These are phyloP conservation scores for Candida pini DNA, from an alignment of 805 yeast species.

Conservation along the genomic window DNA sequence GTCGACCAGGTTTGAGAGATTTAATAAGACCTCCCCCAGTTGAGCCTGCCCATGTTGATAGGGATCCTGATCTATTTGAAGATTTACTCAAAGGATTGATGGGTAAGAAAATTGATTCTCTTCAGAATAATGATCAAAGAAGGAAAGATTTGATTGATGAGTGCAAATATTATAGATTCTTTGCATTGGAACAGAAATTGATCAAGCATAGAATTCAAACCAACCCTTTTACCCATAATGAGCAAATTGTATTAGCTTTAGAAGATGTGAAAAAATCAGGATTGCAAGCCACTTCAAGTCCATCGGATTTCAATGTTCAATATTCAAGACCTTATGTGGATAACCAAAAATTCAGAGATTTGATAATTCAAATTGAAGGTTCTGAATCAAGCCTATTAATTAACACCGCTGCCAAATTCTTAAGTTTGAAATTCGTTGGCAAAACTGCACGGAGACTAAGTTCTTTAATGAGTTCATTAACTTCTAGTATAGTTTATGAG, in stretches of 20 bases:
- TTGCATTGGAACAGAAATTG: constrained; percentile 67
- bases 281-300: constrained; percentile 11
- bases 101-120: constrained; percentile 42
- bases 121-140: constrained; percentile 45
- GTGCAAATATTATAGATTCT: constrained; percentile 70
- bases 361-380: constrained; percentile 38
- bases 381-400: constrained; percentile 28
- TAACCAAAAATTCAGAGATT: constrained; percentile 24
- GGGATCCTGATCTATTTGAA: constrained; percentile 50
- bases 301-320: constrained; percentile 18
- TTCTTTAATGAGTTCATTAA: constrained; percentile 13
- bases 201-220: constrained; percentile 43
- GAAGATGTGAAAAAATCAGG: constrained; percentile 41
- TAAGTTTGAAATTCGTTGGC: constrained; percentile 18
- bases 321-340: constrained; percentile 47
- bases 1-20: constrained; percentile 20
- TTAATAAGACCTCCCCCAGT: constrained; percentile 76
- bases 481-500: constrained; percentile 24
- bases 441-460: constrained; percentile 22
- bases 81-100: constrained; percentile 50
- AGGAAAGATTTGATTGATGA: constrained; percentile 58
- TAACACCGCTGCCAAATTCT: constrained; percentile 25
- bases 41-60: constrained; percentile 45
- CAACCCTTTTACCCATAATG: constrained; percentile 45
- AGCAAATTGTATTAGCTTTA: constrained; percentile 54